Conservation (phyloP, 2,329 filamentous ascomycete genomes). For the Colletotrichum simmondsii region DNA sequence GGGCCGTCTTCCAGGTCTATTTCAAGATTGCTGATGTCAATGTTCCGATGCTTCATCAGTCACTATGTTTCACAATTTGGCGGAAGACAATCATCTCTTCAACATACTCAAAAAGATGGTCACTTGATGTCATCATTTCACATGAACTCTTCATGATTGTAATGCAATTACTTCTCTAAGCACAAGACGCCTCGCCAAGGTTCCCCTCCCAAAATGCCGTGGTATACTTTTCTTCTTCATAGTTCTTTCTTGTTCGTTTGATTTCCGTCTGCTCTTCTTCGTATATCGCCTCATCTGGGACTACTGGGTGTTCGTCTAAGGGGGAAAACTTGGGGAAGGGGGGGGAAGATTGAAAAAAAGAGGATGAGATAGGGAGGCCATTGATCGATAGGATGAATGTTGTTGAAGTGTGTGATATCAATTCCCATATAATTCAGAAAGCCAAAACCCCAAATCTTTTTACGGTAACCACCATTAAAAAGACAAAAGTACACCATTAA, state of each 20-base stretch:
- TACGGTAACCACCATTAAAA: conserved; percentile 6
- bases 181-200: conserved; percentile 31
- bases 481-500: not conserved
- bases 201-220: conserved; percentile 14
- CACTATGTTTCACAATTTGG: too few relatives aligned
- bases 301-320: not conserved
- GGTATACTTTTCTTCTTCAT: conserved; percentile 18
- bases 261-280: conserved; percentile 6
- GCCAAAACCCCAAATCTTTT: conserved; percentile 18
- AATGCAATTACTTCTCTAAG: conserved; percentile 27
- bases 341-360: not conserved
- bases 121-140: not conserved
- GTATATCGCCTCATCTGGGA: conserved; percentile 26
- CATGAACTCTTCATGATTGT: not conserved
- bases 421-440: conserved; percentile 31
- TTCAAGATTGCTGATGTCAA: too few relatives aligned
- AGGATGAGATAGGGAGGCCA: not conserved
- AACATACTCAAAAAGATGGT: too few relatives aligned
- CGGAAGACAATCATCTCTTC: too few relatives aligned
- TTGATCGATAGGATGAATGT: not conserved
- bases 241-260: not conserved
- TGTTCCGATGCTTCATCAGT: too few relatives aligned
- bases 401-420: conserved; percentile 30
- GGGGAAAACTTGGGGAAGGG: not conserved
- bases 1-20: too few relatives aligned